phyloP scores from a whole-genome alignment of 768 basidiomycete species.

The Tulasnella sp. region DNA sequence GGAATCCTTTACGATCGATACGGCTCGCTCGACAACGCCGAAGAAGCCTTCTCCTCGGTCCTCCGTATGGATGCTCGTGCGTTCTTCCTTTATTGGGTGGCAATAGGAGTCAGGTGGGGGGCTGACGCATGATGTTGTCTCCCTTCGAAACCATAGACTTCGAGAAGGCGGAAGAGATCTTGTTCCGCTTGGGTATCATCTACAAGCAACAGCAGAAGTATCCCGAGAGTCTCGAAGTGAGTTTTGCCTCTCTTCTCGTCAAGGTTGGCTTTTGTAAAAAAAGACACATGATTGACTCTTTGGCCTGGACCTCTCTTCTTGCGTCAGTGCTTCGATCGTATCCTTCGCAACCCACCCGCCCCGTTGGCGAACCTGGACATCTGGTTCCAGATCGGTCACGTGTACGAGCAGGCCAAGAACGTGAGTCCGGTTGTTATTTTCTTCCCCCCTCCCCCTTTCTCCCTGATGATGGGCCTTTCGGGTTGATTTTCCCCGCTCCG shows the following conservation, averaged over 20 bases:
- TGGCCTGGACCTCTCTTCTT: not conserved
- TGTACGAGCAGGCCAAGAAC: slow-evolving; percentile 95
- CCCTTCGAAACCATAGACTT: slow-evolving; percentile 51
- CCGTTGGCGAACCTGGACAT: slow-evolving; percentile 96
- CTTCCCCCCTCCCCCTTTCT: not conserved
- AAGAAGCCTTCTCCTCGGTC: slow-evolving; percentile 95
- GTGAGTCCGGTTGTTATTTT: slow-evolving; percentile 35
- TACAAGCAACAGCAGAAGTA: slow-evolving; percentile 99
- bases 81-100: slow-evolving; percentile 18
- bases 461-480: not conserved
- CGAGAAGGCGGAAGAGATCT: slow-evolving; percentile 97
- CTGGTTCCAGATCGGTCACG: slow-evolving; percentile 99
- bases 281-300: not conserved
- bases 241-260: slow-evolving; percentile 15
- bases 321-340: slow-evolving; percentile 77
- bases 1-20: slow-evolving; percentile 98
- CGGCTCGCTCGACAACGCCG: slow-evolving; percentile 95
- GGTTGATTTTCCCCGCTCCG: not conserved
- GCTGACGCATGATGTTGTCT: not conserved
- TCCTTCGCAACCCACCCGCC: slow-evolving; percentile 87
- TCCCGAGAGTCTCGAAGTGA: slow-evolving; percentile 56
- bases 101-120: slow-evolving; percentile 9
- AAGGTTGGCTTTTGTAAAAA: not conserved
- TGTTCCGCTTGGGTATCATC: slow-evolving; percentile 96
- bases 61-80: slow-evolving; percentile 93